These are phyloP conservation scores for Yarrowia osloensis DNA, from an alignment of 805 yeast genomes.

Conservation along the genomic window DNA sequence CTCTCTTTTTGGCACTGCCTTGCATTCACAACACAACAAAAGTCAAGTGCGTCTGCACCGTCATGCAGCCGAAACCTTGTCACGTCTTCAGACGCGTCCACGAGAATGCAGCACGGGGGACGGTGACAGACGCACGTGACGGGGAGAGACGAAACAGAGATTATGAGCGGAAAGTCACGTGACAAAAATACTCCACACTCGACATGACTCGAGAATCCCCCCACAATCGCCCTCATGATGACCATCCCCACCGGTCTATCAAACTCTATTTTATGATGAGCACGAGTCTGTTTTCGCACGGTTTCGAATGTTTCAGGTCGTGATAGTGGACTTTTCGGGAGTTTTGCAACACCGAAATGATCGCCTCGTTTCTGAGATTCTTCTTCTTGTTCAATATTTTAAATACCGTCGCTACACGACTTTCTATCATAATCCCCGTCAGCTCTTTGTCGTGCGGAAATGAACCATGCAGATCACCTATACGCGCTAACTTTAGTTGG, in stretches of 20 bases:
- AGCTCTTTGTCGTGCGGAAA: no score
- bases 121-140: no score
- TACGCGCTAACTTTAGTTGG: neutral
- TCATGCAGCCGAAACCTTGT: conserved; percentile 3
- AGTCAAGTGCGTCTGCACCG: neutral
- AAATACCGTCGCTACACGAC: no score
- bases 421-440: no score
- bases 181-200: no score
- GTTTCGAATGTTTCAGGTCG: neutral
- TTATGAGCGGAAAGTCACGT: neutral
- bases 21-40: conserved; percentile 5
- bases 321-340: neutral
- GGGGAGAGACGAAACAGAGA: no score
- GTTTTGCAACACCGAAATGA: no score
- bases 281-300: neutral
- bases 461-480: no score
- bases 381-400: no score
- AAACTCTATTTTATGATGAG: neutral
- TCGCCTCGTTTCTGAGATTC: no score
- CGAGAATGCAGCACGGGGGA: neutral
- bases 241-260: neutral
- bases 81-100: conserved; percentile 20
- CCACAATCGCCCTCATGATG: no score
- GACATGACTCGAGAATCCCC: no score
- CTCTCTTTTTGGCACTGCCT: conserved; percentile 4